Base-by-base conservation (phyloP, 1,284 basidiomycete genomes). In the Marasmius sp. region DNA sequence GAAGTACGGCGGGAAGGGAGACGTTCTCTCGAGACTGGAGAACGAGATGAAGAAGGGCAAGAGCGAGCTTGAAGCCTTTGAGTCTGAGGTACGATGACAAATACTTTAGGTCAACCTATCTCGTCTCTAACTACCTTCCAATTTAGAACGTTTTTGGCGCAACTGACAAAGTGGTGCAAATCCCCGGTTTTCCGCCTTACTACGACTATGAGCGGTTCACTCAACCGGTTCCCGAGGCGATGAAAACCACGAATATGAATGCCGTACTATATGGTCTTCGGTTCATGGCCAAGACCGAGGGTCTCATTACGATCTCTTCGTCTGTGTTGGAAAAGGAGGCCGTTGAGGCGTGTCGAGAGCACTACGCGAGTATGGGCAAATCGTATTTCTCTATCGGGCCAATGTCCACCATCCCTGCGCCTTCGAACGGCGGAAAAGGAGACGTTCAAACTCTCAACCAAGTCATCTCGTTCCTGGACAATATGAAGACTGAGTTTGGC, bases 391-490 rank as follows among this genome's bases (percentile, higher is more conserved):
- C 33, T 2, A 36, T 54, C 3, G 52, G 34, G 27, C 16, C 34
- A 37, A 14, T 36, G 11, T 38, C 52, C 2, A 47, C n/a, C 16
- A 36, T 34, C 10, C 52, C 20, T 20, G 54, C 11, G 48, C 41
- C 34, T 33, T 54, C 8, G 53, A 50, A 22, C 18, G 59, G 60
- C 11, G 22, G 43, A 5, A 50, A 59, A n/a, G 43, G 58, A 12
- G 43, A 58, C 27, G 27, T 27, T 5, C 27, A 27, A 27, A 27
- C 27, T 27, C 27, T 27, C 2, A 27, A 27, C 27, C 27, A 27
- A 14, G 16, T 58, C 12, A 43, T 64, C 7, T 51, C 39, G 4
- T 70, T 70, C 56, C 61, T 69, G 20, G 64, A 66, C 41, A 20
- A 47, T 7, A 65, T 63, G 45, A 41, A 63, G 9, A 59, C 57